Percentiles rank a stretch among this genome's conserved stretches.
Conservation (phyloP, 371 early-diverging fungal species). For the Mortierella sp. region DNA sequence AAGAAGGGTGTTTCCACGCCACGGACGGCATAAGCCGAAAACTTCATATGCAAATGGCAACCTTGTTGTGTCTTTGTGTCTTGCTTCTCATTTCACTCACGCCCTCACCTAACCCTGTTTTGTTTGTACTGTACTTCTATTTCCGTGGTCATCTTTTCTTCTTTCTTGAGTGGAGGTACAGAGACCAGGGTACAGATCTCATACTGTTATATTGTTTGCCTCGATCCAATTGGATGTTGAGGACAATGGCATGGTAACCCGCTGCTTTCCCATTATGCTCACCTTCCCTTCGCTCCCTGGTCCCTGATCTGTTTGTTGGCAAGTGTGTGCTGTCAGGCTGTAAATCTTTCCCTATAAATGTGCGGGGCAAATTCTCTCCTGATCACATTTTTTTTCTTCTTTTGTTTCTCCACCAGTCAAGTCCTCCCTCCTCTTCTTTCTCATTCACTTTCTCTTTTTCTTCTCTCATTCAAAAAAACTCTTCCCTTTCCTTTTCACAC, state of each 20-base stretch:
- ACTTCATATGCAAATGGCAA: conserved; percentile 14
- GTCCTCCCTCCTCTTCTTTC: background rate
- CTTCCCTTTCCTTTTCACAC: background rate
- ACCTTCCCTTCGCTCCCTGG: background rate
- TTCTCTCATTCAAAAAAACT: background rate
- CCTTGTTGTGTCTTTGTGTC: background rate
- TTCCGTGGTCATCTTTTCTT: background rate
- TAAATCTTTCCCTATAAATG: background rate
- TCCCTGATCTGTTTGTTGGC: background rate
- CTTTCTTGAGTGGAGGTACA: background rate
- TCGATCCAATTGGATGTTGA: background rate
- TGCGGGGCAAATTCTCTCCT: conserved; percentile 7
- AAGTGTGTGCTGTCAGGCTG: background rate
- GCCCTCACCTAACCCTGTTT: conserved; percentile 1
- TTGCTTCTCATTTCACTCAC: background rate
- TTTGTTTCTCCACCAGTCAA: conserved; percentile 13
- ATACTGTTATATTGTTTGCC: background rate
- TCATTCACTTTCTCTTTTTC: conserved; percentile 2
- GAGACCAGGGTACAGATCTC: background rate
- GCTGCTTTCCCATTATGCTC: background rate
- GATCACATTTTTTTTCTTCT: background rate
- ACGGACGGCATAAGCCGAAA: conserved; percentile 7
- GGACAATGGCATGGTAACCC: background rate
- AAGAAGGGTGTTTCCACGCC: background rate
- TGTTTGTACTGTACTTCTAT: background rate